A percentile compares a stretch with the other conserved stretches of the same genome.
These are phyloP conservation scores for Calvatia gigantea DNA, from an alignment of 768 basidiomycete genomes.

Conservation along the genomic window DNA sequence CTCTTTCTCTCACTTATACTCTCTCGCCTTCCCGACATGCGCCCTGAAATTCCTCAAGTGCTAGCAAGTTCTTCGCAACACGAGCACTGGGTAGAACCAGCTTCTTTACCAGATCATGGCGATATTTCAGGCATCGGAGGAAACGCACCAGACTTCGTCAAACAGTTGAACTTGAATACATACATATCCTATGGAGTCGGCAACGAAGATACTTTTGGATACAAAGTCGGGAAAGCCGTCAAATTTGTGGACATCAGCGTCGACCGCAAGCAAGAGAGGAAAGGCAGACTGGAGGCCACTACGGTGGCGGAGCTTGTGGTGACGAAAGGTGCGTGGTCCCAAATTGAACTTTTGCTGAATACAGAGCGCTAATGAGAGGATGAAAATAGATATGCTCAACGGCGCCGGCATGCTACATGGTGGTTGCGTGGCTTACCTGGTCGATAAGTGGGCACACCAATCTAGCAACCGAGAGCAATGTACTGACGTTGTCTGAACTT, in stretches of 20 bases:
- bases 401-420: slow-evolving; percentile 76
- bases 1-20: no score
- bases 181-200: slow-evolving; percentile 72
- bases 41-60: slow-evolving; percentile 3
- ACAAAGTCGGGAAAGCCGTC: slow-evolving; percentile 56
- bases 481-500: neutral
- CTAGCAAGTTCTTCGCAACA: neutral
- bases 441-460: slow-evolving; percentile 56
- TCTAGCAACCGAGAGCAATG: neutral
- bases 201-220: slow-evolving; percentile 56
- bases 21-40: neutral
- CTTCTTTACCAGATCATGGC: slow-evolving; percentile 53
- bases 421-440: slow-evolving; percentile 69
- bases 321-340: slow-evolving; percentile 47
- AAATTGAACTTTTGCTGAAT: slow-evolving; percentile 8
- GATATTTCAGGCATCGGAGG: slow-evolving; percentile 58
- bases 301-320: slow-evolving; percentile 62
- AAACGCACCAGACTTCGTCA: slow-evolving; percentile 58
- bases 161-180: slow-evolving; percentile 65
- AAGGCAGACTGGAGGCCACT: slow-evolving; percentile 54
- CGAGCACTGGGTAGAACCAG: slow-evolving; percentile 59
- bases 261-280: slow-evolving; percentile 40
- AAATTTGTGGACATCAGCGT: slow-evolving; percentile 59
- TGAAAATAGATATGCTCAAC: slow-evolving; percentile 60
- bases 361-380: neutral